Evolutionary conservation across 192 early-diverging fungal genomes (phyloP).

Genomic region (Backusella tuberculispora): DNA sequence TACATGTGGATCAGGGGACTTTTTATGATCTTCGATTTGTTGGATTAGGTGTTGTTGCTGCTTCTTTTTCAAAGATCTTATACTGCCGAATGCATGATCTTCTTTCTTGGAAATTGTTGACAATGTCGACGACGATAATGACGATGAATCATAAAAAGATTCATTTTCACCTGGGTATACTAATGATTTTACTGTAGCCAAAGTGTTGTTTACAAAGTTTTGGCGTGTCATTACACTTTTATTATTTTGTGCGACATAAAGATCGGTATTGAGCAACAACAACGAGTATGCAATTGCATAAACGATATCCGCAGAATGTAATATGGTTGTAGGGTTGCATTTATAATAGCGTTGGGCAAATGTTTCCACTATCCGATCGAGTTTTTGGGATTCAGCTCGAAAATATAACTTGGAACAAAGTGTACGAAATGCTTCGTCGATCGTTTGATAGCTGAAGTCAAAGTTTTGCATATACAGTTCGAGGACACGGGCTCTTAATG

Average conservation of each 20-base stretch:
- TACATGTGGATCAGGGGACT: not conserved
- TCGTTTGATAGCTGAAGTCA: slow-evolving; percentile 65
- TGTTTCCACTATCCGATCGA: slow-evolving; percentile 82
- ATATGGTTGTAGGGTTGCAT: slow-evolving; percentile 63
- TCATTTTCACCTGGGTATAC: not conserved
- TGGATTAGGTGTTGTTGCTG: not conserved
- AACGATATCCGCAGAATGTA: slow-evolving; percentile 68
- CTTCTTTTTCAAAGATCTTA: not conserved
- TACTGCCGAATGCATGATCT: slow-evolving; percentile 11
- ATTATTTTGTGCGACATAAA: slow-evolving; percentile 75
- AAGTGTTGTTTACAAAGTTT: slow-evolving; percentile 74
- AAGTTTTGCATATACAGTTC: slow-evolving; percentile 73
- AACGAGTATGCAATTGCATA: slow-evolving; percentile 85
- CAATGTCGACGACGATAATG: not conserved
- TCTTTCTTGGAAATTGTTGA: not conserved
- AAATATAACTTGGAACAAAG: slow-evolving; percentile 77
- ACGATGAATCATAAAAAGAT: not conserved
- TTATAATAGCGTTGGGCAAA: slow-evolving; percentile 79
- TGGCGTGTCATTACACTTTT: slow-evolving; percentile 71
- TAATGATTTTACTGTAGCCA: slow-evolving; percentile 29
- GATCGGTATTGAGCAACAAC: slow-evolving; percentile 89
- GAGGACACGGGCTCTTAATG: slow-evolving; percentile 45
- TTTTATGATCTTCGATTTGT: not conserved
- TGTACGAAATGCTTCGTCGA: slow-evolving; percentile 71
- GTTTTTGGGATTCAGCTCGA: slow-evolving; percentile 87